These are phyloP conservation scores for Solanum rostratum DNA, from an alignment of 257 asterid genomes.

Conservation along the genomic window DNA sequence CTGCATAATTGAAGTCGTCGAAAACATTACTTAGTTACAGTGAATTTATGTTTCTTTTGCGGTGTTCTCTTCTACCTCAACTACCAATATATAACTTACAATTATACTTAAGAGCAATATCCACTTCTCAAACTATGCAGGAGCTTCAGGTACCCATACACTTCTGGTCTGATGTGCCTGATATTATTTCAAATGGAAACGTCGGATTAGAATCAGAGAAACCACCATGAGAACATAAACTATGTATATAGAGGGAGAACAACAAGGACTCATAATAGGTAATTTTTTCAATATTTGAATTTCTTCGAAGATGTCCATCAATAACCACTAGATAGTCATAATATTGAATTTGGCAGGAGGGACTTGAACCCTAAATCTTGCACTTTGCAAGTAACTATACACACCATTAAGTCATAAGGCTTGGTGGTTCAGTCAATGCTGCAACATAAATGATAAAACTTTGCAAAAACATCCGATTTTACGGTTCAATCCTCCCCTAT, in stretches of 20 bases:
- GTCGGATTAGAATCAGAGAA: not conserved
- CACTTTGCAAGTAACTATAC: not conserved
- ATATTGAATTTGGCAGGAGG: not conserved
- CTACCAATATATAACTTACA: not conserved
- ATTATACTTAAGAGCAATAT: conserved; percentile 38
- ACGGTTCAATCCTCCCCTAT: too few relatives aligned
- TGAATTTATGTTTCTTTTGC: not conserved
- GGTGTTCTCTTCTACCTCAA: not conserved
- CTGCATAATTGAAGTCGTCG: too few relatives aligned
- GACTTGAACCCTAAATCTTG: not conserved
- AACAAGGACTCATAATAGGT: not conserved
- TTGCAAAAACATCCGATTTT: too few relatives aligned
- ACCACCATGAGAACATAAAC: not conserved
- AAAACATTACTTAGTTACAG: too few relatives aligned
- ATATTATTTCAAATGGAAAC: not conserved
- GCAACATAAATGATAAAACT: too few relatives aligned
- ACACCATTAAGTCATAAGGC: not conserved
- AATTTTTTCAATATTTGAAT: not conserved
- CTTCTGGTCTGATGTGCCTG: conserved; percentile 78
- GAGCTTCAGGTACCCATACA: conserved; percentile 58
- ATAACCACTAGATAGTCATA: not conserved
- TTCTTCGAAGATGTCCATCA: not conserved
- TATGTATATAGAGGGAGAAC: not conserved
- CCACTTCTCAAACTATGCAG: conserved; percentile 66
- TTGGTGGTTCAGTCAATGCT: not conserved